phyloP scores from a whole-genome alignment of 768 basidiomycete species.

The Rhizopogon rudus region DNA sequence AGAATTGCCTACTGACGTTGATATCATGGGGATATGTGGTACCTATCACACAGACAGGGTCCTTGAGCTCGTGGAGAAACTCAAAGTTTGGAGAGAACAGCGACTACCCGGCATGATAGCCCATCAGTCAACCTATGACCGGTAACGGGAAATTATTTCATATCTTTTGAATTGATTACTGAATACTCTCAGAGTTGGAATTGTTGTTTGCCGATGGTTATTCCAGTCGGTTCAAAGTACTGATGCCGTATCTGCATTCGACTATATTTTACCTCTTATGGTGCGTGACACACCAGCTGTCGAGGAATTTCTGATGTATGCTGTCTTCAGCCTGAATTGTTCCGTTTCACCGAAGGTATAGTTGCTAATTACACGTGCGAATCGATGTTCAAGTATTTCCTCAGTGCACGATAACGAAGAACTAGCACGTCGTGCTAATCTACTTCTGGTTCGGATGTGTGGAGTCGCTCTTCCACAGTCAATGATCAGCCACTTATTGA shows the following conservation, averaged over 20 bases:
- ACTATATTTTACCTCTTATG: constrained; percentile 80
- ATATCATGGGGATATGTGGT: constrained; percentile 74
- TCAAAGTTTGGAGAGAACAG: constrained; percentile 66
- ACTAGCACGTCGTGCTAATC: constrained; percentile 56
- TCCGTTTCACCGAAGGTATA: constrained; percentile 68
- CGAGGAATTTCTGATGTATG: constrained; percentile 1
- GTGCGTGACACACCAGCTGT: constrained; percentile 31
- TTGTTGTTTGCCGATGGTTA: constrained; percentile 73
- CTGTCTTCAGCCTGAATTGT: constrained; percentile 57
- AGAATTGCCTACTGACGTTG: constrained; percentile 45
- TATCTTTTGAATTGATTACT: background rate
- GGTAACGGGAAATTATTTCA: constrained; percentile 33
- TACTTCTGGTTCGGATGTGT: constrained; percentile 78
- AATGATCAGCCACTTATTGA: constrained; percentile 64
- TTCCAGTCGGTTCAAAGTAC: constrained; percentile 71
- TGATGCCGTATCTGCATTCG: constrained; percentile 71
- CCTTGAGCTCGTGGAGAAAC: constrained; percentile 52
- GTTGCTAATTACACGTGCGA: background rate
- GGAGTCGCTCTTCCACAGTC: constrained; percentile 74
- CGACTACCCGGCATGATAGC: constrained; percentile 72
- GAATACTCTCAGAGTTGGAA: constrained; percentile 43
- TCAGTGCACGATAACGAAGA: constrained; percentile 73
- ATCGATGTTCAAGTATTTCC: background rate
- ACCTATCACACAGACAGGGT: constrained; percentile 57
- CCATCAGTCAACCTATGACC: constrained; percentile 83